A percentile compares a stretch with the other conserved stretches of the same genome.
These are phyloP conservation scores for Hypericum androsaemum DNA, from an alignment of 345 rosid genomes.

Conservation along the genomic window DNA sequence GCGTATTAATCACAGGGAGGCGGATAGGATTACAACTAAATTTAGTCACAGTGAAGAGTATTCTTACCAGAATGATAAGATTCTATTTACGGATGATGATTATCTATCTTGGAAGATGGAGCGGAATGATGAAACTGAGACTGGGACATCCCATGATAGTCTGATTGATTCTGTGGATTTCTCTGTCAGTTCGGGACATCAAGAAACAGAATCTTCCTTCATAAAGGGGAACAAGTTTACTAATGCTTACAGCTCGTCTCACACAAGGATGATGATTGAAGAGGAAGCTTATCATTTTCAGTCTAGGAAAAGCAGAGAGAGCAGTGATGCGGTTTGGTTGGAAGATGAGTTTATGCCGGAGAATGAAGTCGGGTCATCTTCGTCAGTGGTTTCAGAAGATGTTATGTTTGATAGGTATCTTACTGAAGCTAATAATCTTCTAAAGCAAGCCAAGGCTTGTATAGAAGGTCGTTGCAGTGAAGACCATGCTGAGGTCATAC, in stretches of 20 bases:
- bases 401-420: conserved; percentile 40
- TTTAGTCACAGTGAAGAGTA: conserved; percentile 21
- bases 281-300: conserved; percentile 20
- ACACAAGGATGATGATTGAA: conserved; percentile 17
- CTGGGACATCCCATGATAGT: conserved; percentile 24
- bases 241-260: conserved; percentile 26
- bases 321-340: conserved; percentile 16
- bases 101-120: conserved; percentile 16
- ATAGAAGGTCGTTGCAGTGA: conserved; percentile 27
- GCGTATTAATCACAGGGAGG: conserved; percentile 11
- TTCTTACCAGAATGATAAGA: conserved; percentile 18
- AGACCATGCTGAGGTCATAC: conserved; percentile 33
- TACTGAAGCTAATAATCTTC: conserved; percentile 40
- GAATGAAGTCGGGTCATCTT: conserved; percentile 19
- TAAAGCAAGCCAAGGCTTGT: conserved; percentile 42
- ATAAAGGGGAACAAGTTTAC: conserved; percentile 21
- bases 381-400: conserved; percentile 38
- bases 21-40: conserved; percentile 17
- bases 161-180: conserved; percentile 28
- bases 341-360: conserved; percentile 14
- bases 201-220: conserved; percentile 33
- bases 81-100: conserved; percentile 20
- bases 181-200: conserved; percentile 21
- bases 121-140: conserved; percentile 16
- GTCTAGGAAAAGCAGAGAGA: conserved; percentile 14